Evolutionary conservation across 176 grass and related monocot genomes (phyloP).

Genomic region (Bonia amplexicaulis): DNA sequence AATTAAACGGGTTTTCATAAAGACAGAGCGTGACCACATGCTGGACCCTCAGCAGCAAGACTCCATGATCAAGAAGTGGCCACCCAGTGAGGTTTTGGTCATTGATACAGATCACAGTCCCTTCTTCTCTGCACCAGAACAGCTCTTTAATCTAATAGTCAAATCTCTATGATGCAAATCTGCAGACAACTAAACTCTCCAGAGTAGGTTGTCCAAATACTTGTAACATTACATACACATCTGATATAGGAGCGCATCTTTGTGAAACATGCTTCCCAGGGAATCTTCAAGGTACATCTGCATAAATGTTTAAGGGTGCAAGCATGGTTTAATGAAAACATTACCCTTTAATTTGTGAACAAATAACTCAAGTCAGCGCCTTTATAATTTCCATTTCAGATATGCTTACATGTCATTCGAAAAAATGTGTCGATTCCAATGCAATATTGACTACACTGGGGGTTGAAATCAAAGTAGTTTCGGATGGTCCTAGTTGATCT

Average conservation of each 20-base stretch:
- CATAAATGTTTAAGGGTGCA: neutral
- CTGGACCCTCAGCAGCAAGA: constrained; percentile 48
- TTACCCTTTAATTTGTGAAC: neutral
- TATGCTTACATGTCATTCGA: neutral
- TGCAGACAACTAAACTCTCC: neutral
- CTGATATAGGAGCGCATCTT: neutral
- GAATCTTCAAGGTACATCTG: neutral
- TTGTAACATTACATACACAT: neutral
- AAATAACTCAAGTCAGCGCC: neutral
- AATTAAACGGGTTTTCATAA: constrained; percentile 40
- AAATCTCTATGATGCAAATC: constrained; percentile 32
- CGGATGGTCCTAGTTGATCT: neutral
- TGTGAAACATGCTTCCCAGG: neutral
- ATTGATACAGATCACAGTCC: constrained; percentile 45
- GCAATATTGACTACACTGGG: neutral
- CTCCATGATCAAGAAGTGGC: constrained; percentile 50
- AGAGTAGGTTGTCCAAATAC: neutral
- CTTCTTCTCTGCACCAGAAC: constrained; percentile 47
- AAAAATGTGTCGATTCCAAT: neutral
- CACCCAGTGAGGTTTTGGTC: constrained; percentile 43
- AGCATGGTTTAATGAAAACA: neutral
- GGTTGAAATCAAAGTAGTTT: neutral
- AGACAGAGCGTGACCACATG: constrained; percentile 29
- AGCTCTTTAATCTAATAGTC: constrained; percentile 34
- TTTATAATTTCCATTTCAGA: neutral